Percentiles rank a stretch among this genome's conserved stretches.
These are phyloP conservation scores for Sphaerulina populicola DNA, from an alignment of 2,329 filamentous ascomycete species.

Conservation along the genomic window DNA sequence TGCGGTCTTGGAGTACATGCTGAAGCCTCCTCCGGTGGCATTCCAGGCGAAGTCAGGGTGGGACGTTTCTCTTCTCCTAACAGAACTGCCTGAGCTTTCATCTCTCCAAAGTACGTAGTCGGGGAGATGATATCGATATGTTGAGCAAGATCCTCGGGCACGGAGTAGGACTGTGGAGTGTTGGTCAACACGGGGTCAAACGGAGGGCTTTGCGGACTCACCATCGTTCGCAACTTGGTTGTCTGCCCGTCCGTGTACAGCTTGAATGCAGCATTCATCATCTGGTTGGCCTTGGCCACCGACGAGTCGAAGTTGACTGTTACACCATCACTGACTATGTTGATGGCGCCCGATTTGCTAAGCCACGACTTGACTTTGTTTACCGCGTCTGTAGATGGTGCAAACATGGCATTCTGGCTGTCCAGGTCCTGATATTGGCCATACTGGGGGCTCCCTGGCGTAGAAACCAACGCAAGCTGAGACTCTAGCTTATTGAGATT, in stretches of 20 bases:
- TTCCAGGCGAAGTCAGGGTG: slow-evolving; percentile 16
- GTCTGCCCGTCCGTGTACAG: slow-evolving; percentile 31
- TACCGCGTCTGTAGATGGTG: slow-evolving; percentile 33
- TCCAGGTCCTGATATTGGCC: slow-evolving; percentile 43
- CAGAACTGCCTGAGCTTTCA: not conserved
- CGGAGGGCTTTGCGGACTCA: not conserved
- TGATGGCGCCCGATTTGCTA: slow-evolving; percentile 33
- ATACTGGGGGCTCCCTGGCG: slow-evolving; percentile 42
- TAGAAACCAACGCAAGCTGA: slow-evolving; percentile 38
- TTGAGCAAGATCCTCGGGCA: slow-evolving; percentile 24
- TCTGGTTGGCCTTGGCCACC: slow-evolving; percentile 33
- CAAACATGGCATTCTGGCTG: slow-evolving; percentile 40
- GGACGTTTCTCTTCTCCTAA: not conserved
- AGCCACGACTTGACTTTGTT: slow-evolving; percentile 36
- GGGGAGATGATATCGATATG: slow-evolving; percentile 27
- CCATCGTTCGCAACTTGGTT: slow-evolving; percentile 34
- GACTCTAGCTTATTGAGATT: slow-evolving; percentile 35
- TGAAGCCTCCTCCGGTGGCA: slow-evolving; percentile 37
- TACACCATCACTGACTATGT: slow-evolving; percentile 35
- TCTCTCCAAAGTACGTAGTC: slow-evolving; percentile 34
- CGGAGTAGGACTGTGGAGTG: slow-evolving; percentile 30
- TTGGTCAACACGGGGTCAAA: not conserved
- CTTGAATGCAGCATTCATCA: slow-evolving; percentile 37
- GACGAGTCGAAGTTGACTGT: slow-evolving; percentile 31
- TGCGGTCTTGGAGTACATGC: slow-evolving; percentile 36